Evolutionary conservation across 345 rosid genomes (phyloP), one percentile per base, ranked within the genome.

Genomic region (Trapa bicornis): DNA sequence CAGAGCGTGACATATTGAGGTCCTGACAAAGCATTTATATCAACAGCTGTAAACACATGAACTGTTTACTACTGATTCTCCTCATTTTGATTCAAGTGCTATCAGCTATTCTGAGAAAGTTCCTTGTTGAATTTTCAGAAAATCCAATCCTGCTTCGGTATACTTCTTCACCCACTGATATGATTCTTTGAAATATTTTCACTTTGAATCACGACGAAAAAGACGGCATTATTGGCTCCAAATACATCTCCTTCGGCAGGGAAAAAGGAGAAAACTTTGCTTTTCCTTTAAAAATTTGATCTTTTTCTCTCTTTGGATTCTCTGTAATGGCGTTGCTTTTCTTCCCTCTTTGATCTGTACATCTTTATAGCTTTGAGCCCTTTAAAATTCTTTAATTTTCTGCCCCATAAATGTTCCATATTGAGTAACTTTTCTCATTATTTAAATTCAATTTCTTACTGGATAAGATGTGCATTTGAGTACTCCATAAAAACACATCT

Each of bases 221-320:
- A 54, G 64, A 43, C 57, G 14, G 43, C 37, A 13, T 70, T 73
- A 67, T 74, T 65, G 29, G 43, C 58, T 61, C 33, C 54, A 35
- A 63, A 67, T 33, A 67, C 61, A 37, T 38, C 65, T 58, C 54
- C 75, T 75, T 71, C 73, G 22, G 67, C 68, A 66, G 61, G 9
- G 70, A 62, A 73, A 79, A 68, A 45, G 45, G 62, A 35, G 58
- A 58, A 10, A 37, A 9, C 63, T 73, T 68, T 66, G 67, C 82
- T 79, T 75, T 79, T 68, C 64, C 79, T 71, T 71, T 66, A 0
- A 58, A 58, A 58, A 32, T 1, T 1, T 33, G 68, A 66, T 62
- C 38, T 70, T 70, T 67, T 62, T 50, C 65, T 68, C 61, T 48
- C 73, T 79, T 73, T 58, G 82, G 82, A 76, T 79, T 76, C 79